Base-by-base conservation (phyloP, 1,139 yeast species). In the Blastobotrys elegans region DNA sequence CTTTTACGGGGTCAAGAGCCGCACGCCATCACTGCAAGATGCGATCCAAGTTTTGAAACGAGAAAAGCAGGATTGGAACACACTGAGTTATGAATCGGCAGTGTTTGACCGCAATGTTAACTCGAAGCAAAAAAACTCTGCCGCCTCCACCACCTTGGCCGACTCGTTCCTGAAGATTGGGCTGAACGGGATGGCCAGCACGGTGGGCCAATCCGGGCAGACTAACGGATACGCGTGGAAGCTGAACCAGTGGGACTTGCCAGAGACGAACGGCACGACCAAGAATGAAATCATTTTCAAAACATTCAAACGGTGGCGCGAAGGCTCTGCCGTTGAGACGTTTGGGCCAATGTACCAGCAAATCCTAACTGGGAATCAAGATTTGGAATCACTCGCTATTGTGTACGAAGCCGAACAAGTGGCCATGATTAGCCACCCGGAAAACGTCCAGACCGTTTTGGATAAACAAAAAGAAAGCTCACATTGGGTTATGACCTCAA, bases 201-300 rank as follows among this genome's bases (percentile, higher is more conserved):
- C 50, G 31, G 40, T 55, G 13, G 34, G 34, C 35, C 18, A 44
- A 46, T 22, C 38, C 38, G 33, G 41, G 30, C 11, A 37, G 30
- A 4, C 31, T 16, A 22, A 21, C 24, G 17, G 36, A 27, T 18
- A 41, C 39, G 40, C 36, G 41, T 86, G 95, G 95, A 83, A 82
- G 58, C 65, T 86, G 33, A 76, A 73, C 46, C 73, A 75, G 44
- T 87, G 95, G 95, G 83, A 81, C 49, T 50, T 82, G 4, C 85
- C 92, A 0, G 56, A 50, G 0, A 61, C 74, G 0, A 40, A 44
- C 0, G 45, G 30, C 3, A 20, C 14, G 8, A 62, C 64, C 2
- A 74, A 71, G 42, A 71, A 75, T 47, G 75, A 73, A 41, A 61
- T 67, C 5, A 66, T 77, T 11, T 84, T 79, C 57, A 69, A 68